Percentiles rank a stretch among this genome's conserved stretches.
These are phyloP conservation scores for Aureobasidium sp. DNA, from an alignment of 2,329 filamentous ascomycete species.

Conservation along the genomic window DNA sequence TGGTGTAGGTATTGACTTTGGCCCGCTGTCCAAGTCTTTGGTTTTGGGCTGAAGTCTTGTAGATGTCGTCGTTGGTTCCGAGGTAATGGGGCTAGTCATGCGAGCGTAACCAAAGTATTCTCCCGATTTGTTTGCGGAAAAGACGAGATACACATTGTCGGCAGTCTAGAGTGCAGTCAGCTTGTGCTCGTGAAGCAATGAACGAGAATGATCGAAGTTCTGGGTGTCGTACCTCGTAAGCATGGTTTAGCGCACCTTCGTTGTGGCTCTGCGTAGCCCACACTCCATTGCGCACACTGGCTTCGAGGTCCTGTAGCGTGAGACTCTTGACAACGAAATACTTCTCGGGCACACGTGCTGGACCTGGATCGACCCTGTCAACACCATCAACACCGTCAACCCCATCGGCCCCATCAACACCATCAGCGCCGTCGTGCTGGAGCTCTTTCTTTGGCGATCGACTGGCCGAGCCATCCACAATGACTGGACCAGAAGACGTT, in stretches of 20 bases:
- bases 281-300: constrained; percentile 77
- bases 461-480: constrained; percentile 1
- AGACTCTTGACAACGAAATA: constrained; percentile 93
- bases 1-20: constrained; percentile 72
- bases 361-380: background rate
- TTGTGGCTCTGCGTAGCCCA: constrained; percentile 97
- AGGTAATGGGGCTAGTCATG: constrained; percentile 78
- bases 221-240: constrained; percentile 59
- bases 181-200: background rate
- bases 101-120: constrained; percentile 94
- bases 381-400: background rate
- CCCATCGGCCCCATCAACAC: background rate
- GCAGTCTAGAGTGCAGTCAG: constrained; percentile 48
- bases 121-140: constrained; percentile 94
- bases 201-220: background rate
- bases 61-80: constrained; percentile 60
- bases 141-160: constrained; percentile 84
- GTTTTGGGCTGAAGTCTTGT: constrained; percentile 51
- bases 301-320: constrained; percentile 80
- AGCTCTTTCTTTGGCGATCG: background rate
- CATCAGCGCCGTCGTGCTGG: background rate
- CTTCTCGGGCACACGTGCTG: constrained; percentile 53
- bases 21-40: constrained; percentile 56
- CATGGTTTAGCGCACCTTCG: constrained; percentile 72
- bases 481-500: background rate